A percentile compares a stretch with the other conserved stretches of the same genome.
Conservation (phyloP, 176 grass and related monocot species). For the Bothriochloa decipiens region DNA sequence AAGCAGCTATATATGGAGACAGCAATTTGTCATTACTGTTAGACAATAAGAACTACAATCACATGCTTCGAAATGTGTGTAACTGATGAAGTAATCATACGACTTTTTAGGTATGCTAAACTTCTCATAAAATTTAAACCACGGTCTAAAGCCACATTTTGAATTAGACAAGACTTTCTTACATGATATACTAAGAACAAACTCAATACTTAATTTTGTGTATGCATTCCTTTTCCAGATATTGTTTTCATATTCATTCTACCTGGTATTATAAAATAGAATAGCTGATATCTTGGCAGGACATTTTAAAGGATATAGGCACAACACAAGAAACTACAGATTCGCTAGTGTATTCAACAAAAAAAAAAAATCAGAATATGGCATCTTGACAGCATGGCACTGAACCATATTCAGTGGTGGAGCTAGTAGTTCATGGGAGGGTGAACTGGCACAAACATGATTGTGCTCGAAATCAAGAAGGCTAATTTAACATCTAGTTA, state of each 20-base stretch:
- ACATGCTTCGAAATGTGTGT: slow-evolving; percentile 16
- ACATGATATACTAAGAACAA: not conserved
- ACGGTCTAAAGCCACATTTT: slow-evolving; percentile 3
- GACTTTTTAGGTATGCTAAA: slow-evolving; percentile 1
- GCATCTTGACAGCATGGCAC: slow-evolving; percentile 2
- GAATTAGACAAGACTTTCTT: slow-evolving; percentile 8
- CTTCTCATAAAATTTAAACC: slow-evolving; percentile 28
- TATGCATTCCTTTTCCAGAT: not conserved
- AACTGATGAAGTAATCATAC: slow-evolving; percentile 21
- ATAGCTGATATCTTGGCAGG: not conserved
- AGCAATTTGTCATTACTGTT: not conserved
- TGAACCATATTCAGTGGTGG: not conserved
- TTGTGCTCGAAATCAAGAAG: not conserved
- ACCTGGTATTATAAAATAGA: slow-evolving; percentile 9
- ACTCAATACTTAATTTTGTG: not conserved
- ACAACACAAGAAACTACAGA: slow-evolving; percentile 7
- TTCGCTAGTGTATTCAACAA: not conserved
- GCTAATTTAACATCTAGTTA: not conserved
- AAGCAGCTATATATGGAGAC: slow-evolving; percentile 18
- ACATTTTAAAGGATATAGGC: slow-evolving; percentile 2
- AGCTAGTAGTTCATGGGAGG: not conserved
- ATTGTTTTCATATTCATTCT: slow-evolving; percentile 22
- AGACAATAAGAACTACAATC: slow-evolving; percentile 16
- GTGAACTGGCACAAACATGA: not conserved
- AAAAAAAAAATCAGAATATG: not conserved